Evolutionary conservation across 1,139 yeast species (phyloP), one percentile per base, ranked within the genome.

Genomic region (Candida freyschussii): DNA sequence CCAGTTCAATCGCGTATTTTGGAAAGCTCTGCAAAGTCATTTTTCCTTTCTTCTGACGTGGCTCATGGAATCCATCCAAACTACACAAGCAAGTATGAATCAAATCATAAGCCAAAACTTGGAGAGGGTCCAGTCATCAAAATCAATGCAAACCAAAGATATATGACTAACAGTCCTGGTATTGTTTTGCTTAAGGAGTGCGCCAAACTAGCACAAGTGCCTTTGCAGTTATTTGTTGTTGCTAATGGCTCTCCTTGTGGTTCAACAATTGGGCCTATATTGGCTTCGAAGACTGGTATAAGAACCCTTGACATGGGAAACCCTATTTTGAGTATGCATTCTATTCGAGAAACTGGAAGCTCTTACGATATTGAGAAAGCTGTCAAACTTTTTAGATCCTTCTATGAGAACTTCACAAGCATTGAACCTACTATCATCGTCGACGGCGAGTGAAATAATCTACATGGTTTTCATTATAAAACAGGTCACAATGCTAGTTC

Each of bases 61-160:
- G 96, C 97, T 1, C 98, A 91, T 55, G 97, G 96, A 19, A 81
- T 89, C 23, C 96, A 91, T 56, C 98, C 98, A 40, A 91, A 91
- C 59, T 91, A 89, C 58, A 63, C 73, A 8, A 72, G 69, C 32
- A 74, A 74, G 48, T 84, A 91, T 57, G 98, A 91, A 56, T 56
- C 73, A 12, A 66, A 71, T 41, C 94, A 89, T 58, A 75, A 77
- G 43, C 97, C 98, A 1, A 70, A 71, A 34, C 63, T 91, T 41
- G 93, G 93, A 53, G 68, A 69, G 33, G 98, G 98, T 5, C 96
- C 97, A 0, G 96, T 87, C 9, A 76, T 91, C 55, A 91, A 91
- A 59, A 65, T 91, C 55, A 91, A 91, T 56, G 96, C 97, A 18
- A 89, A 86, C 59, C 97, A 91, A 65, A 74, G 96, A 40, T 91